Evolutionary conservation across 768 basidiomycete genomes (phyloP).

Genomic region (Sporobolomyces roseus): DNA sequence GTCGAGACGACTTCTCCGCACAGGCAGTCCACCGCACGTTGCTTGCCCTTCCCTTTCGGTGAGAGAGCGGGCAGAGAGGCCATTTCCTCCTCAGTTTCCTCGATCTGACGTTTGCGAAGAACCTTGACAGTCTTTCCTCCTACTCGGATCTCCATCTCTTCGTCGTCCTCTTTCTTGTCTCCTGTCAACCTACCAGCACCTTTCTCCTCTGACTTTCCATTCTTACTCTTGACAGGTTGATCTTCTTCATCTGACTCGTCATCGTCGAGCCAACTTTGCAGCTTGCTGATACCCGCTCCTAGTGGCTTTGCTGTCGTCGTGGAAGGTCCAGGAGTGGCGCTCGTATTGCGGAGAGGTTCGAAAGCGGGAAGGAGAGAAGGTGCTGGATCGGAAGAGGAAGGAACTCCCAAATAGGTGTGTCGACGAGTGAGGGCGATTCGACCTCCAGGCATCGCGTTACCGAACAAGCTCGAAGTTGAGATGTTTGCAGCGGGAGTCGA

Average conservation of each 20-base stretch:
- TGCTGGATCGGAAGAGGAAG: background rate
- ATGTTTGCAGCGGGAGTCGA: background rate
- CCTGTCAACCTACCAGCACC: background rate
- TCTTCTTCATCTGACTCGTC: slow-evolving; percentile 28
- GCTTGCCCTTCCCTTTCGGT: slow-evolving; percentile 23
- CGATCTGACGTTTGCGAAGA: slow-evolving; percentile 15
- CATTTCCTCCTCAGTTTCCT: slow-evolving; percentile 7
- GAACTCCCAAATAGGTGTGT: slow-evolving; percentile 13
- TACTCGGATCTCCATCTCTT: slow-evolving; percentile 22
- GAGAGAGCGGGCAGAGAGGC: background rate
- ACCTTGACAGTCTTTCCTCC: slow-evolving; percentile 30
- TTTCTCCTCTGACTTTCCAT: background rate
- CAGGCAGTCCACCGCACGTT: slow-evolving; percentile 11
- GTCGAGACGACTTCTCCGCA: slow-evolving; percentile 9
- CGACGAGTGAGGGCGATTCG: slow-evolving; percentile 34
- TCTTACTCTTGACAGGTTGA: background rate
- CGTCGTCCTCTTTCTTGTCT: background rate
- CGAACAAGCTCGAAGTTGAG: slow-evolving; percentile 20
- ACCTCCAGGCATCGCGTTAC: slow-evolving; percentile 22
- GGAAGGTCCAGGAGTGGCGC: background rate
- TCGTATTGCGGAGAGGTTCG: background rate
- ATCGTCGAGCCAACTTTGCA: slow-evolving; percentile 35
- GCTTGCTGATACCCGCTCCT: slow-evolving; percentile 20
- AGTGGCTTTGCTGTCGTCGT: no score
- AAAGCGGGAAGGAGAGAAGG: slow-evolving; percentile 20